Conservation (phyloP, 495 filamentous ascomycete species). For the Terfezia boudieri region DNA sequence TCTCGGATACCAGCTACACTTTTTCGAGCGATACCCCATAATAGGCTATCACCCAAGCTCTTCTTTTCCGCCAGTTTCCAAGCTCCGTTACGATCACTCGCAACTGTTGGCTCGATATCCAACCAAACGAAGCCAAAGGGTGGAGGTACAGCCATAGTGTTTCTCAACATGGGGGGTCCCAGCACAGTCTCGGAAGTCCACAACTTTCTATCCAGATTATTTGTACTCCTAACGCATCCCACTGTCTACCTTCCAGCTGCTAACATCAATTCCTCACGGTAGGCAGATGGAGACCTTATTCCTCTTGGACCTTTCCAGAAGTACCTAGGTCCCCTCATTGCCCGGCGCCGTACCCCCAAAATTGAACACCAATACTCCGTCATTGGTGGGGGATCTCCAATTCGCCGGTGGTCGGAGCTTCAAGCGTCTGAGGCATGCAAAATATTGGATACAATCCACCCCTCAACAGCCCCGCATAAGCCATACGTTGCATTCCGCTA, state of each 20-base stretch:
- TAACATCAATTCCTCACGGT: not conserved
- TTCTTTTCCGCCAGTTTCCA: not conserved
- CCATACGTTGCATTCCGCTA: slow-evolving; percentile 91
- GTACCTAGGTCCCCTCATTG: slow-evolving; percentile 75
- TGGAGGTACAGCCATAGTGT: slow-evolving; percentile 67
- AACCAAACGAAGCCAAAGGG: not conserved
- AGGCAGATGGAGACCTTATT: slow-evolving; percentile 88
- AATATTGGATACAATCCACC: slow-evolving; percentile 72
- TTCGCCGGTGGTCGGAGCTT: slow-evolving; percentile 91
- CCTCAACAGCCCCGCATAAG: slow-evolving; percentile 86
- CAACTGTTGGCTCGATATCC: not conserved
- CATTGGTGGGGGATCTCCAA: slow-evolving; percentile 91
- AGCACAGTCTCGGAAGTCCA: slow-evolving; percentile 71
- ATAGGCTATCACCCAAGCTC: not conserved
- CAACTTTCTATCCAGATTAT: slow-evolving; percentile 74
- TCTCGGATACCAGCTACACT: too few relatives aligned
- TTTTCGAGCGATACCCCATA: too few relatives aligned
- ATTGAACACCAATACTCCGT: slow-evolving; percentile 86
- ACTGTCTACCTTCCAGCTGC: not conserved
- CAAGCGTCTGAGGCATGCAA: slow-evolving; percentile 92
- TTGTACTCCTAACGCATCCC: slow-evolving; percentile 26
- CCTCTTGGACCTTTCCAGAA: slow-evolving; percentile 82
- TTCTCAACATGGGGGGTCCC: slow-evolving; percentile 97
- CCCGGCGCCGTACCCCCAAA: slow-evolving; percentile 70
- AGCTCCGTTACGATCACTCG: not conserved